Conservation (phyloP, 352 stramenopile genomes). For the Globisporangium uncinulatum region DNA sequence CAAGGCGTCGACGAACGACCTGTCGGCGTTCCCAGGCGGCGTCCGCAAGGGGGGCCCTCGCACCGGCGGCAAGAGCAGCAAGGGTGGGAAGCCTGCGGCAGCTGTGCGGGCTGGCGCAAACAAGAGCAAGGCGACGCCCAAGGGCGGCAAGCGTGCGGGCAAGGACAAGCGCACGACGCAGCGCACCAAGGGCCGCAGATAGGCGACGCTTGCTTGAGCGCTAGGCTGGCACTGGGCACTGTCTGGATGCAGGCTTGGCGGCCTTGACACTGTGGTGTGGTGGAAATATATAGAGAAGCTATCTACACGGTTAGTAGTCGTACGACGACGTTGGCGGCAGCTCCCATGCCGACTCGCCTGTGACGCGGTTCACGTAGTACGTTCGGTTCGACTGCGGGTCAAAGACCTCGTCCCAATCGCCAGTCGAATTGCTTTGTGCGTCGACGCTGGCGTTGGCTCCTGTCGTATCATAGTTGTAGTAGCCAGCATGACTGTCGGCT, state of each 20-base stretch:
- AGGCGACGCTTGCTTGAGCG: slow-evolving; percentile 9
- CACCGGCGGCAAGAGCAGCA: neutral
- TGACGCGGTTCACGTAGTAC: slow-evolving; percentile 68
- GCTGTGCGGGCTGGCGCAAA: slow-evolving; percentile 11
- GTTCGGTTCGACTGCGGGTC: slow-evolving; percentile 37
- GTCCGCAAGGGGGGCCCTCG: slow-evolving; percentile 17
- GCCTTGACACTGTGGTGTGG: neutral
- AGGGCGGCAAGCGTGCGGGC: slow-evolving; percentile 50
- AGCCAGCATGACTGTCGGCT: neutral
- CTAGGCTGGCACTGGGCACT: too few species aligned
- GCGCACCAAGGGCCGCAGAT: slow-evolving; percentile 43
- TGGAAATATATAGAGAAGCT: slow-evolving; percentile 18
- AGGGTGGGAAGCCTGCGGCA: slow-evolving; percentile 32
- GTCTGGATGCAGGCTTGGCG: too few species aligned
- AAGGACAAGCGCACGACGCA: slow-evolving; percentile 47
- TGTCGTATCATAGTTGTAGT: slow-evolving; percentile 1
- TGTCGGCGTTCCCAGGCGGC: slow-evolving; percentile 51
- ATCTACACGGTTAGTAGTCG: neutral
- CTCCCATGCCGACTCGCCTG: slow-evolving; percentile 53
- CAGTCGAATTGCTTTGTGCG: neutral
- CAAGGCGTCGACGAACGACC: slow-evolving; percentile 77
- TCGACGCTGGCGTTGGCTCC: neutral
- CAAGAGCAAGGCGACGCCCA: slow-evolving; percentile 21
- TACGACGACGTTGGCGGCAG: slow-evolving; percentile 6
- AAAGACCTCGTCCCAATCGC: slow-evolving; percentile 62